Base-by-base conservation (phyloP, 441 rosid species). In the Adansonia madagascariensis region DNA sequence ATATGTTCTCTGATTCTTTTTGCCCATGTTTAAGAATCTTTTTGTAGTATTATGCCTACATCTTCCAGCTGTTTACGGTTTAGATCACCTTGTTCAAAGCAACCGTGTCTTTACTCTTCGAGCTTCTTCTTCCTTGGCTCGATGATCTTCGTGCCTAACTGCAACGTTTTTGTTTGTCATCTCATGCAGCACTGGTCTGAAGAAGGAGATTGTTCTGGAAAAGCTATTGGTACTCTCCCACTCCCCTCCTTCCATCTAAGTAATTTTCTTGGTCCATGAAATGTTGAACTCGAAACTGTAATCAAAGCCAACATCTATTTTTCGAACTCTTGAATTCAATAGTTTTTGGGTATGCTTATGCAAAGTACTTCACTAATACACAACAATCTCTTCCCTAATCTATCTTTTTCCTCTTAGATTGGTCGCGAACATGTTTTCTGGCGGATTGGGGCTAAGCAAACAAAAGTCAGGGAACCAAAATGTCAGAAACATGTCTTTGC, bases 121-220 rank as follows among this genome's bases (percentile, higher is more conserved):
- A 60, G 15, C n/a, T 39, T 65, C 65, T 47, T 61, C 55, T 61
- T 61, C 56, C 66, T 56, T 66, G 8, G 46, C n/a, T 50, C 67
- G 15, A 56, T 68, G 20, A 44, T 68, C 55, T 18, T 24, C 67
- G 44, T 77, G 63, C 57, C 53, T 64, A 65, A 53, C 71, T 17
- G 8, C 10, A 31, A 49, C 7, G 74, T 76, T 67, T 84, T 57
- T 79, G 10, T 71, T 74, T 79, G 18, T 79, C 46, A 5, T 70
- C 17, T 22, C 22, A 66, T 85, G 91, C 96, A 95, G 99, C 88
- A 90, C 95, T 9, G 97, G 99, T 67, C 83, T 85, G 86, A 89
- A 85, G 86, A 17, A 85, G 82, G 97, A 92, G 80, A 86, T 91
- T 80, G 61, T 88, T 84, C 95, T 94, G 57, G 87, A 81, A 64